Conservation (phyloP, 495 filamentous ascomycete species). For the Sporormia fimetaria region DNA sequence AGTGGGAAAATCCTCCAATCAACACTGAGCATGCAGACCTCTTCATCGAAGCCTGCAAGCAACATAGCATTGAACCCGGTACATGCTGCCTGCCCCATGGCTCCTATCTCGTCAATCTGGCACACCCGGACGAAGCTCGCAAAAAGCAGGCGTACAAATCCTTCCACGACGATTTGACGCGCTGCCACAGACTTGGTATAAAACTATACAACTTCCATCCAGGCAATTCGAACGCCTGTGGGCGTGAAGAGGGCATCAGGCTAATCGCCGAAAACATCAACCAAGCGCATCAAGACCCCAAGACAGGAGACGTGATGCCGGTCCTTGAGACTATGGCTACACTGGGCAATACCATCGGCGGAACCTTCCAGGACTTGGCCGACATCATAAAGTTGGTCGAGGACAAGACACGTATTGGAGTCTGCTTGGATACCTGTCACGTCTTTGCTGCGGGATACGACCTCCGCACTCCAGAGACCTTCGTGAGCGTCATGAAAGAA, state of each 20-base stretch:
- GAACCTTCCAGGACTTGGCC: constrained; percentile 69
- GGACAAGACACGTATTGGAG: constrained; percentile 78
- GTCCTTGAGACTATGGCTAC: constrained; percentile 88
- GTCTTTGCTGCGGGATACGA: constrained; percentile 91
- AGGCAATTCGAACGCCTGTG: constrained; percentile 58
- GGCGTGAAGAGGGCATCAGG: constrained; percentile 55
- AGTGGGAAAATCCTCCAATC: constrained; percentile 80
- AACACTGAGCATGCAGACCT: constrained; percentile 51
- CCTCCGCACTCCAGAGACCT: constrained; percentile 61
- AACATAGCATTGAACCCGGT: constrained; percentile 62
- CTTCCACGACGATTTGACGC: constrained; percentile 79
- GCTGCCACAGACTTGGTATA: constrained; percentile 84
- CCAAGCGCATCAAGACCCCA: constrained; percentile 51
- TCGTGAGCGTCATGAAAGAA: constrained; percentile 54
- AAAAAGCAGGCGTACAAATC: constrained; percentile 74
- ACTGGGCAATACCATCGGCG: constrained; percentile 78
- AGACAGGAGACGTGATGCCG: constrained; percentile 62
- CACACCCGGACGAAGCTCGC: constrained; percentile 65
- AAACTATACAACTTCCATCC: constrained; percentile 95
- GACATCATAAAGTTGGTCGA: constrained; percentile 70
- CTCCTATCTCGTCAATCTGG: constrained; percentile 92
- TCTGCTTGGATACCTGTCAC: constrained; percentile 96
- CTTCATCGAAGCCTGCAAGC: constrained; percentile 54
- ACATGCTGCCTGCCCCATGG: constrained; percentile 65
- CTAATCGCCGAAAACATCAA: constrained; percentile 74